phyloP scores from a whole-genome alignment of 176 grass and related monocot genomes.

The Triticum urartu region DNA sequence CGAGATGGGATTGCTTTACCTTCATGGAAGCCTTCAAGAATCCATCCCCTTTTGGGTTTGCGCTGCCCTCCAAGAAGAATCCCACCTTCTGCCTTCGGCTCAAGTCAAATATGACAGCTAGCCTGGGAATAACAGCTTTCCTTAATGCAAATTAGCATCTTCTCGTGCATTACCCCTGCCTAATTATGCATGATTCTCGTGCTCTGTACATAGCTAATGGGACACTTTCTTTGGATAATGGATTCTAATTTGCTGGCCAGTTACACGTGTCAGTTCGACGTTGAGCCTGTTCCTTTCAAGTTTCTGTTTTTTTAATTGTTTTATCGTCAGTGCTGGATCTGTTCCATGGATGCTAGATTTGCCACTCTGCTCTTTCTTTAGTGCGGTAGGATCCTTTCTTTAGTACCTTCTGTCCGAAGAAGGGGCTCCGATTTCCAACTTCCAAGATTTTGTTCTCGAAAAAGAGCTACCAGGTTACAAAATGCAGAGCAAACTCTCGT shows the following conservation, averaged over 20 bases:
- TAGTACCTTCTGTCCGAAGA: conserved; percentile 1
- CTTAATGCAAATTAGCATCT: conserved; percentile 10
- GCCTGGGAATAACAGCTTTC: conserved; percentile 27
- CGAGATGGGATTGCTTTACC: conserved; percentile 55
- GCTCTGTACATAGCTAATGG: background rate
- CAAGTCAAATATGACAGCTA: conserved; percentile 32
- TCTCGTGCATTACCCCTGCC: background rate
- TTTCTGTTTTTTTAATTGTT: background rate
- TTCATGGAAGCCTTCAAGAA: conserved; percentile 51
- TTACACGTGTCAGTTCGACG: conserved; percentile 11
- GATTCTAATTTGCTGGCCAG: background rate
- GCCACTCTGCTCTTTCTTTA: background rate
- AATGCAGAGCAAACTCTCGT: background rate
- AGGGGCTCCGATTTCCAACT: conserved; percentile 6
- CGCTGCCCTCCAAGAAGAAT: conserved; percentile 1
- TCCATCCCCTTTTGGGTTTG: conserved; percentile 42
- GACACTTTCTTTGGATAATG: background rate
- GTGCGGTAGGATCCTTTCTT: background rate
- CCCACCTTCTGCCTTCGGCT: conserved; percentile 20
- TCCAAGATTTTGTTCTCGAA: conserved; percentile 27
- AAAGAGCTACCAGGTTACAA: background rate
- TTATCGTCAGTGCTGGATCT: conserved; percentile 27
- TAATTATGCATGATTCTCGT: conserved; percentile 24
- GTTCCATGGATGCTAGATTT: conserved; percentile 33
- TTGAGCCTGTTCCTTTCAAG: background rate